Conservation (phyloP, 2,329 filamentous ascomycete genomes). For the Colletotrichum limetticola region DNA sequence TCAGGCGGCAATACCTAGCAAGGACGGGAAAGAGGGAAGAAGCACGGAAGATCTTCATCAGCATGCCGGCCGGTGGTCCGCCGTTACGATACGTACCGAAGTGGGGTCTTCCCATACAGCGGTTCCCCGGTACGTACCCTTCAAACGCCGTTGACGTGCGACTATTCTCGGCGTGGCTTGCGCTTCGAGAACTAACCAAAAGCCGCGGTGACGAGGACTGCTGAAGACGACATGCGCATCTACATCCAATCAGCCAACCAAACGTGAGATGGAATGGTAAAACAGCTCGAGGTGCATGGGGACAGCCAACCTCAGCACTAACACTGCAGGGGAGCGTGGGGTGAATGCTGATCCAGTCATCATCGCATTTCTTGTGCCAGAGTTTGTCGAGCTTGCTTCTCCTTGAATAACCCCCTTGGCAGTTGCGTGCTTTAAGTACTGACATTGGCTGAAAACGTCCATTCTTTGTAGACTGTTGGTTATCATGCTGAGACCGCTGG, state of each 20-base stretch:
- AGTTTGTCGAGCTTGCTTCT: constrained; percentile 3
- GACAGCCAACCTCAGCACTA: constrained; percentile 10
- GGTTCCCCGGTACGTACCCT: background rate
- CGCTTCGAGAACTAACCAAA: constrained; percentile 29
- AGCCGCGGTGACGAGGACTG: background rate
- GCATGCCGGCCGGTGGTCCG: background rate
- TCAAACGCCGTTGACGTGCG: background rate
- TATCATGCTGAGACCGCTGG: too few relatives aligned
- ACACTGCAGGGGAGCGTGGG: constrained; percentile 7
- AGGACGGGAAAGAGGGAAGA: background rate
- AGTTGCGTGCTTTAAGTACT: background rate
- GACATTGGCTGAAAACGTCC: background rate
- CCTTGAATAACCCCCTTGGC: background rate
- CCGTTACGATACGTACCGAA: background rate
- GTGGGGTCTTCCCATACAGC: background rate
- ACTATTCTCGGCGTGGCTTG: constrained; percentile 33
- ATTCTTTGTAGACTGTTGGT: background rate
- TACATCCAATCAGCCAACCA: background rate
- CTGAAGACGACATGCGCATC: background rate
- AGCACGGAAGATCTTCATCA: background rate
- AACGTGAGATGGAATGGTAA: background rate
- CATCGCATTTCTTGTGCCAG: background rate
- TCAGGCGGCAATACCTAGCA: background rate
- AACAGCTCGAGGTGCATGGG: background rate
- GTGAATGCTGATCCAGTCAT: background rate